Evolutionary conservation across 768 basidiomycete genomes (phyloP).

Genomic region (Dentipellis sp.): DNA sequence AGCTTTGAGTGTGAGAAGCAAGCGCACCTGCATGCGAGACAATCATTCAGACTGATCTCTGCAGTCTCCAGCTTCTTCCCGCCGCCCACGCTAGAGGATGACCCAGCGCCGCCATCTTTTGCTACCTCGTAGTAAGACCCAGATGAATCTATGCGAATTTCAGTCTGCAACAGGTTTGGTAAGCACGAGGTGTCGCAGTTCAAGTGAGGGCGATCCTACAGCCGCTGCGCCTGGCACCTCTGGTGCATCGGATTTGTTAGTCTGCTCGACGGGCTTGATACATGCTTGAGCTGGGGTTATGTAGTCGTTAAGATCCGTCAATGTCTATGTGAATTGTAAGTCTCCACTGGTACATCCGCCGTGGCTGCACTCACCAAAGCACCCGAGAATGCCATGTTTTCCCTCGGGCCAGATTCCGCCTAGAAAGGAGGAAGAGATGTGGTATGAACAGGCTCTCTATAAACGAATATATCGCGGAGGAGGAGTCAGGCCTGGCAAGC

Average conservation of each 20-base stretch:
- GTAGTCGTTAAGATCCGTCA: slow-evolving; percentile 95
- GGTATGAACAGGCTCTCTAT: too few relatives aligned
- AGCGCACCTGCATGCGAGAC: slow-evolving; percentile 90
- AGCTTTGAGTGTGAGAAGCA: background rate
- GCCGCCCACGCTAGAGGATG: slow-evolving; percentile 4
- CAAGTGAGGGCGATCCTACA: slow-evolving; percentile 21
- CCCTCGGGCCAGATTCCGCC: too few relatives aligned
- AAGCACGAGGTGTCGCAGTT: slow-evolving; percentile 1
- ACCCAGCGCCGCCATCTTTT: slow-evolving; percentile 19
- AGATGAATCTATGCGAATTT: slow-evolving; percentile 79
- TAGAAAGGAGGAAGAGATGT: too few relatives aligned
- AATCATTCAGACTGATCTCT: slow-evolving; percentile 94
- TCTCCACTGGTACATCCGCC: background rate
- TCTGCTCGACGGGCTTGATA: slow-evolving; percentile 83
- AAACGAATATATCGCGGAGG: too few relatives aligned
- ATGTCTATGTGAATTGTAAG: slow-evolving; percentile 39
- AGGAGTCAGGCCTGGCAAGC: too few relatives aligned
- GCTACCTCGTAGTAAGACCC: slow-evolving; percentile 86
- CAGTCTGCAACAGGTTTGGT: slow-evolving; percentile 55
- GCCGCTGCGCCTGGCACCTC: slow-evolving; percentile 33
- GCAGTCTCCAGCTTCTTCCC: slow-evolving; percentile 79
- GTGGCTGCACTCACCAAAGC: slow-evolving; percentile 5
- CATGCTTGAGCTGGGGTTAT: slow-evolving; percentile 95
- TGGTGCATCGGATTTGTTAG: slow-evolving; percentile 31
- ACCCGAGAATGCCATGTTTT: slow-evolving; percentile 18